Conservation (phyloP, 352 stramenopile genomes). For the Pythium utonaiense region DNA sequence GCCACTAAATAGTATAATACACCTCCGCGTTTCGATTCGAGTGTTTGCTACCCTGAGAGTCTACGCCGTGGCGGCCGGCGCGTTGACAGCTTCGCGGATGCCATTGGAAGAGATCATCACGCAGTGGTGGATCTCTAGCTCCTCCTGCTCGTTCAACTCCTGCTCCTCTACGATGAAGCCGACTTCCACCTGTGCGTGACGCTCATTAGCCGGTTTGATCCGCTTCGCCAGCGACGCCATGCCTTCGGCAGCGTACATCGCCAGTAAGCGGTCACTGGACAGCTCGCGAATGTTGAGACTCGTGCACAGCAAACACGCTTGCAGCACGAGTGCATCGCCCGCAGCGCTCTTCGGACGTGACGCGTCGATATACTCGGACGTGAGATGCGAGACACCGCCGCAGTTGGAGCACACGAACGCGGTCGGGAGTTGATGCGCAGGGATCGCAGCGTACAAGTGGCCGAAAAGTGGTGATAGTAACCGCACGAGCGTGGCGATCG, state of each 20-base stretch:
- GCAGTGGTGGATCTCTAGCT: slow-evolving; percentile 34
- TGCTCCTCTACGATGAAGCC: slow-evolving; percentile 23
- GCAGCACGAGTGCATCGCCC: slow-evolving; percentile 31
- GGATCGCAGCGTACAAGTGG: slow-evolving; percentile 24
- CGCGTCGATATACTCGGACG: slow-evolving; percentile 39
- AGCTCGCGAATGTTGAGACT: slow-evolving; percentile 73
- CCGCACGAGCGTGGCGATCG: slow-evolving; percentile 27
- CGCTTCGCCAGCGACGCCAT: slow-evolving; percentile 33
- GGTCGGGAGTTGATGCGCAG: slow-evolving; percentile 35
- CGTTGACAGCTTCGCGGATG: slow-evolving; percentile 43
- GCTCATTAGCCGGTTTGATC: slow-evolving; percentile 27
- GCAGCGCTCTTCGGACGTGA: neutral
- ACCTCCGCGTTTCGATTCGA: too few species aligned
- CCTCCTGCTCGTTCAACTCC: slow-evolving; percentile 26
- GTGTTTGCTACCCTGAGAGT: neutral
- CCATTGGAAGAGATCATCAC: slow-evolving; percentile 50
- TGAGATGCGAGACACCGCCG: slow-evolving; percentile 50
- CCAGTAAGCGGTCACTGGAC: slow-evolving; percentile 50
- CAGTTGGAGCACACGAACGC: slow-evolving; percentile 60
- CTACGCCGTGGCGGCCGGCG: slow-evolving; percentile 4
- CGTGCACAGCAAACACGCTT: slow-evolving; percentile 61
- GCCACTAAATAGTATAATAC: neutral
- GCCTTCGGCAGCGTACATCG: slow-evolving; percentile 43
- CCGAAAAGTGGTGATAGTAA: slow-evolving; percentile 40
- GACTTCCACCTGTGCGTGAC: slow-evolving; percentile 29